Evolutionary conservation across 768 basidiomycete species (phyloP).

Genomic region (Naganishia randhawae): DNA sequence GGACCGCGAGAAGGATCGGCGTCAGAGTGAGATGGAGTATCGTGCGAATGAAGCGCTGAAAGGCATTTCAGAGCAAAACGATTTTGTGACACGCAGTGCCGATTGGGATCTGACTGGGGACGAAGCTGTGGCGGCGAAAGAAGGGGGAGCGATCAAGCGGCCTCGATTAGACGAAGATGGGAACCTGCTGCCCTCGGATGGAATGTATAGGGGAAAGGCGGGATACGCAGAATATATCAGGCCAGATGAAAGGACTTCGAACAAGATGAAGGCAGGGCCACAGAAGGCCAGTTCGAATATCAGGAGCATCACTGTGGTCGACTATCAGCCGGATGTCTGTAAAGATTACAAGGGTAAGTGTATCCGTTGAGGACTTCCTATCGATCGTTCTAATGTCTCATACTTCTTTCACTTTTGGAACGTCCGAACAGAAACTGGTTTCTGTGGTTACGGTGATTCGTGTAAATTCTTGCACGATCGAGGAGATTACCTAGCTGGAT

Average conservation of each 20-base stretch:
- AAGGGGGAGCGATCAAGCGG: slow-evolving; percentile 20
- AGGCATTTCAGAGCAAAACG: slow-evolving; percentile 56
- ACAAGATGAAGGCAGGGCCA: slow-evolving; percentile 74
- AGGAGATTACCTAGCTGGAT: slow-evolving; percentile 84
- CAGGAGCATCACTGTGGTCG: slow-evolving; percentile 86
- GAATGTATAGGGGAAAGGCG: slow-evolving; percentile 75
- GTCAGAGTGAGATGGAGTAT: slow-evolving; percentile 54
- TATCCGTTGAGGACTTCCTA: slow-evolving; percentile 17
- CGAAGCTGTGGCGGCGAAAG: slow-evolving; percentile 66
- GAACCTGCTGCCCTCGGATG: slow-evolving; percentile 67
- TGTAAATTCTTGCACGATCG: slow-evolving; percentile 99
- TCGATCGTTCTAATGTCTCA: not conserved
- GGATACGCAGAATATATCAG: slow-evolving; percentile 63
- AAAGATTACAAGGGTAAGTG: slow-evolving; percentile 96
- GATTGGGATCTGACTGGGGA: slow-evolving; percentile 73
- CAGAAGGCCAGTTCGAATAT: slow-evolving; percentile 72
- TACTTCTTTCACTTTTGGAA: not conserved
- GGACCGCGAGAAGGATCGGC: slow-evolving; percentile 42
- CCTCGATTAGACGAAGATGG: slow-evolving; percentile 57
- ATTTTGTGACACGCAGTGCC: slow-evolving; percentile 67
- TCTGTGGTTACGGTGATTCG: slow-evolving; percentile 97
- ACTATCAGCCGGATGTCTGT: slow-evolving; percentile 98
- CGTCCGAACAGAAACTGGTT: slow-evolving; percentile 75
- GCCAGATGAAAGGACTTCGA: slow-evolving; percentile 61
- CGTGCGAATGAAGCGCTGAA: slow-evolving; percentile 53